Conservation (phyloP, 192 early-diverging fungal genomes). For the Haplosporangium gracile region DNA sequence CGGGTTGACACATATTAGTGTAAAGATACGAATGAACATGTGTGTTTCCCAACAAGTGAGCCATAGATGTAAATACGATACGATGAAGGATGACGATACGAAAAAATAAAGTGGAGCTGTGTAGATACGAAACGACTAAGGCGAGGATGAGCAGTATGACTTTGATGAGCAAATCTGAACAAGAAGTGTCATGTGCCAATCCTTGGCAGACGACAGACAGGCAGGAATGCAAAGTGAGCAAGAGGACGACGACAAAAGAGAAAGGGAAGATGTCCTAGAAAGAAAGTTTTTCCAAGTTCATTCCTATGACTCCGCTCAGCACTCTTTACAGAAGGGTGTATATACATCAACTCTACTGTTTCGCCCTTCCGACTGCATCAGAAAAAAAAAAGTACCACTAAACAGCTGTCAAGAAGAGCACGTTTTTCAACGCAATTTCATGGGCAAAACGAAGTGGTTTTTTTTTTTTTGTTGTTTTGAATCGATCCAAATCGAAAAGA, state of each 20-base stretch:
- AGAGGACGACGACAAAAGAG: not conserved
- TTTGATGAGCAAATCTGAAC: not conserved
- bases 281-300: not conserved
- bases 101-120: slow-evolving; percentile 1
- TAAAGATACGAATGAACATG: too few relatives aligned
- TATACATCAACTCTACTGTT: not conserved
- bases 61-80: not conserved
- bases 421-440: not conserved
- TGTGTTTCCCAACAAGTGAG: too few relatives aligned
- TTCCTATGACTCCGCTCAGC: too few relatives aligned
- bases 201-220: slow-evolving; percentile 1
- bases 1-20: too few relatives aligned
- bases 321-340: not conserved
- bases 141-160: too few relatives aligned
- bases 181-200: not conserved
- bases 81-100: not conserved
- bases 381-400: not conserved
- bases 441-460: not conserved
- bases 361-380: too few relatives aligned
- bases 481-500: not conserved
- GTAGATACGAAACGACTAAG: slow-evolving; percentile 6
- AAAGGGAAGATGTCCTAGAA: not conserved
- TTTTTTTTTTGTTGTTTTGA: not conserved
- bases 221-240: not conserved
- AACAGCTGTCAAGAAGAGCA: not conserved